Percentiles rank a stretch among this genome's conserved stretches.
Conservation (phyloP, 2,329 filamentous ascomycete species). For the Neonectria coccinea region DNA sequence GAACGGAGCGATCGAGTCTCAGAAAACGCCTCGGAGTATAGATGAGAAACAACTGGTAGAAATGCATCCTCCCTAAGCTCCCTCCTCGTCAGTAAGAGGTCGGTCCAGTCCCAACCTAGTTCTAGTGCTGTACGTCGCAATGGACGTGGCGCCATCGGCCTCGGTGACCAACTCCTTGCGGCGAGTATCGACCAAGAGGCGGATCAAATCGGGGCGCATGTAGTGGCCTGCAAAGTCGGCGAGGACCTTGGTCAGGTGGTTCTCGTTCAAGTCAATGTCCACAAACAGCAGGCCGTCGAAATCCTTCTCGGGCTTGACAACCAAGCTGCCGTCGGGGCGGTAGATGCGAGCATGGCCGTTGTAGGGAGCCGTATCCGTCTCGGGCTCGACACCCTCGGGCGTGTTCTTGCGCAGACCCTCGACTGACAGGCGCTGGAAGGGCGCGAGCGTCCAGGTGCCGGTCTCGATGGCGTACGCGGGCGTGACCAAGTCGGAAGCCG, state of each 20-base stretch:
- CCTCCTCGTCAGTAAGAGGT: conserved; percentile 20
- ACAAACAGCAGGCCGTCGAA: conserved; percentile 63
- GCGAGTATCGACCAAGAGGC: conserved; percentile 48
- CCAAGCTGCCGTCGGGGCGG: conserved; percentile 41
- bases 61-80: conserved; percentile 1
- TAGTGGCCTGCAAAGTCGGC: conserved; percentile 54
- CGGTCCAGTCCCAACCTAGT: conserved; percentile 17
- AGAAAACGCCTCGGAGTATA: neutral
- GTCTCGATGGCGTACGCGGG: conserved; percentile 44
- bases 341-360: conserved; percentile 45
- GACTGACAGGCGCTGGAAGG: conserved; percentile 41
- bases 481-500: conserved; percentile 43
- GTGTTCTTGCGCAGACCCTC: conserved; percentile 43
- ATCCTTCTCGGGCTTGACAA: conserved; percentile 43
- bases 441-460: conserved; percentile 43
- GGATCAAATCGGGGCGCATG: conserved; percentile 55
- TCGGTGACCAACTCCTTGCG: conserved; percentile 17
- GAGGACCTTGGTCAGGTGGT: conserved; percentile 42
- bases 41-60: neutral
- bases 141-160: conserved; percentile 8
- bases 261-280: conserved; percentile 60
- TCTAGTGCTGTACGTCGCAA: conserved; percentile 20
- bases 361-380: conserved; percentile 40
- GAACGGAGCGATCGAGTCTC: no score
- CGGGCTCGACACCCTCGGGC: conserved; percentile 43